Evolutionary conservation across 805 yeast species (phyloP).

Genomic region (Suhomyces sp.): DNA sequence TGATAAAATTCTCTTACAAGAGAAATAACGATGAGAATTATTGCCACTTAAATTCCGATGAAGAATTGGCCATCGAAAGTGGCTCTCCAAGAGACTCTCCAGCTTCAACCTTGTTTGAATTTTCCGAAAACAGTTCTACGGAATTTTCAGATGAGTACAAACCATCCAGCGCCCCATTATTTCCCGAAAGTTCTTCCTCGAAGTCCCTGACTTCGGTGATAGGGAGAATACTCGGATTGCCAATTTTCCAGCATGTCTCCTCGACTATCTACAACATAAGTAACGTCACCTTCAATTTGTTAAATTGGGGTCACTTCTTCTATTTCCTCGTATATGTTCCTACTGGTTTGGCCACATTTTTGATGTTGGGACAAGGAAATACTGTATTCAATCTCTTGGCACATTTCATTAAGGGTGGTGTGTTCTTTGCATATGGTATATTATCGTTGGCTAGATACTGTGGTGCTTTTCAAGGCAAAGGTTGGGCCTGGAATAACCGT

Average conservation of each 20-base stretch:
- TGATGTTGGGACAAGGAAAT: constrained; percentile 62
- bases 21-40: constrained; percentile 15
- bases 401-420: constrained; percentile 95
- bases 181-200: not conserved
- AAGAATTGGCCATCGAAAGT: constrained; percentile 7
- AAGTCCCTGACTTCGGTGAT: not conserved
- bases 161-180: constrained; percentile 24
- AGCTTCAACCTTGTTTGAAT: constrained; percentile 10
- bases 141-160: constrained; percentile 21
- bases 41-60: constrained; percentile 10
- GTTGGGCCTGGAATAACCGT: constrained; percentile 86
- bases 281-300: constrained; percentile 35
- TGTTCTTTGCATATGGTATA: constrained; percentile 73
- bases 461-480: constrained; percentile 71
- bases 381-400: constrained; percentile 81
- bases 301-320: constrained; percentile 65
- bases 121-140: constrained; percentile 10
- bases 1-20: constrained; percentile 45
- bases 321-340: constrained; percentile 58
- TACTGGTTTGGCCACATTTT: constrained; percentile 62
- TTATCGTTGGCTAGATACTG: constrained; percentile 81
- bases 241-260: constrained; percentile 14
- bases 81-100: constrained; percentile 10
- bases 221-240: constrained; percentile 10
- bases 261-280: constrained; percentile 31